These are phyloP conservation scores for Neonothopanus nambi DNA, from an alignment of 1,284 basidiomycete species.

Conservation along the genomic window DNA sequence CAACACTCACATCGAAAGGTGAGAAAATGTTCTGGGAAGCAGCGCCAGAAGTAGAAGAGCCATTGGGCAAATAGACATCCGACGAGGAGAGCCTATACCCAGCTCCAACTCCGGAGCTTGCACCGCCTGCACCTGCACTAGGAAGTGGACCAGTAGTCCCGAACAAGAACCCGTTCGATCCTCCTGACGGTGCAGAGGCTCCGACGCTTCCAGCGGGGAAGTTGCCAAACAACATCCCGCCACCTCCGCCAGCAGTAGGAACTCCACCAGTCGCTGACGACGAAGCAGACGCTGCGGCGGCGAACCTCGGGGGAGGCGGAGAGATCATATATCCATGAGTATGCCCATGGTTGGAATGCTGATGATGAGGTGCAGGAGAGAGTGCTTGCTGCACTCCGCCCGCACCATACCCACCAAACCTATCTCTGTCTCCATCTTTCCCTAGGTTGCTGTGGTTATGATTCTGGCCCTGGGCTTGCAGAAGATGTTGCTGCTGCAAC, in stretches of 20 bases:
- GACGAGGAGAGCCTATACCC: slow-evolving; percentile 34
- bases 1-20: slow-evolving; percentile 57
- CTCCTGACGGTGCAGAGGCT: slow-evolving; percentile 3
- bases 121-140: slow-evolving; percentile 14
- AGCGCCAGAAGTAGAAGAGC: slow-evolving; percentile 13
- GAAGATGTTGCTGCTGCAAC: slow-evolving; percentile 52
- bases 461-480: slow-evolving; percentile 29
- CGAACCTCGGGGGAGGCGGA: slow-evolving; percentile 61
- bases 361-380: slow-evolving; percentile 39
- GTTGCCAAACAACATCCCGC: slow-evolving; percentile 5
- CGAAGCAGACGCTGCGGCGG: slow-evolving; percentile 46
- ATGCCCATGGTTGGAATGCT: slow-evolving; percentile 25
- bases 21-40: slow-evolving; percentile 49
- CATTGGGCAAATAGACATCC: slow-evolving; percentile 6
- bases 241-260: slow-evolving; percentile 29
- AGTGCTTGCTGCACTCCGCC: slow-evolving; percentile 27
- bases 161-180: slow-evolving; percentile 11
- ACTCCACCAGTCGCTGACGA: slow-evolving; percentile 18
- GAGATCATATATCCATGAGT: slow-evolving; percentile 45
- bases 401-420: slow-evolving; percentile 40
- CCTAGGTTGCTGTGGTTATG: slow-evolving; percentile 25
- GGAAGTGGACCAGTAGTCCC: background rate
- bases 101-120: slow-evolving; percentile 23
- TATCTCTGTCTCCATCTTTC: slow-evolving; percentile 29
- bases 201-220: slow-evolving; percentile 4